These are phyloP conservation scores for Hypomyces rosellus DNA, from an alignment of 2,329 filamentous ascomycete genomes.

Conservation along the genomic window DNA sequence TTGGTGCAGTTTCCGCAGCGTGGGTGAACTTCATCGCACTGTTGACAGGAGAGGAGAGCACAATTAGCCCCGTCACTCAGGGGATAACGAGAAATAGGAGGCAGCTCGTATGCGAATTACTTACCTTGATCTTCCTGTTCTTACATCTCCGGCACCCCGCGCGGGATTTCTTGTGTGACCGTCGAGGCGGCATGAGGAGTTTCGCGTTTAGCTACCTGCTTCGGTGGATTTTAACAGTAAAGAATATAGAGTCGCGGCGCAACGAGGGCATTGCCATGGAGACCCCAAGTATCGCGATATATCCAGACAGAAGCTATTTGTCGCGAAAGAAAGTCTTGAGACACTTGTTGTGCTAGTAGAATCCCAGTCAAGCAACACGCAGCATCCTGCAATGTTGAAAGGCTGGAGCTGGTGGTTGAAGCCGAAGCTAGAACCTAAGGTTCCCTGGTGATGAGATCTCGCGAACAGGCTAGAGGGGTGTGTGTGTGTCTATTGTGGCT, in stretches of 20 bases:
- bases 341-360: neutral
- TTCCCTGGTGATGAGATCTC: conserved; percentile 1
- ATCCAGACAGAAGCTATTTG: no score
- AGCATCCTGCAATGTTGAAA: conserved; percentile 12
- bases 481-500: no score
- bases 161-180: conserved; percentile 65
- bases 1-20: conserved; percentile 61
- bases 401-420: conserved; percentile 6
- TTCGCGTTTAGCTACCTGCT: conserved; percentile 18
- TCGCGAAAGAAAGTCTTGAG: no score
- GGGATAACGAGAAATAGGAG: neutral
- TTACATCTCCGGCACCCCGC: conserved; percentile 62
- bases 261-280: conserved; percentile 26
- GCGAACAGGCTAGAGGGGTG: no score
- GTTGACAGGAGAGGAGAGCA: neutral
- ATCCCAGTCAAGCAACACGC: neutral
- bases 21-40: conserved; percentile 63
- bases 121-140: conserved; percentile 62
- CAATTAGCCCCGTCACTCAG: neutral
- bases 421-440: neutral
- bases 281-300: conserved; percentile 9
- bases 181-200: conserved; percentile 52
- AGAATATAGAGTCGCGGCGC: conserved; percentile 19
- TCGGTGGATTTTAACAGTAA: conserved; percentile 18
- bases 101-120: neutral